Conservation (phyloP, 1,284 basidiomycete species). For the Xerocomus nothofagi region DNA sequence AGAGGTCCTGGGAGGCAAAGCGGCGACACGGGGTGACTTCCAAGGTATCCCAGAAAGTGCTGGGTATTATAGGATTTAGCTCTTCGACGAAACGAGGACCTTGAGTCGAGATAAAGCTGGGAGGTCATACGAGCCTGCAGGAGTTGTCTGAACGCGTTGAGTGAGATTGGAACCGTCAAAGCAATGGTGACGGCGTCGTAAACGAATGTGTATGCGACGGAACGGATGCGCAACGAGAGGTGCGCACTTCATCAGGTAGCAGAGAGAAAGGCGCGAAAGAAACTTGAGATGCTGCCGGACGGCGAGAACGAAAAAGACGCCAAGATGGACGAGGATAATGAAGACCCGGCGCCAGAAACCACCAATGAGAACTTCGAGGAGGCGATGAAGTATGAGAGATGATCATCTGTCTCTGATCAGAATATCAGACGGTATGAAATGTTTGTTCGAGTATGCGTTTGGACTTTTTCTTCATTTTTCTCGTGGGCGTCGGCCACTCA, state of each 20-base stretch:
- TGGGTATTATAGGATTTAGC: too few species aligned
- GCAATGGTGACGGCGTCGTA: too few species aligned
- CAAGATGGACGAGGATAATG: constrained; percentile 76
- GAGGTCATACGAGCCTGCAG: too few species aligned
- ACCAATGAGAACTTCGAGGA: constrained; percentile 96
- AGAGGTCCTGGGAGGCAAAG: too few species aligned
- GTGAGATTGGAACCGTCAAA: too few species aligned
- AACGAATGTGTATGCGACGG: too few species aligned
- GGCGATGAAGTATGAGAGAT: constrained; percentile 92
- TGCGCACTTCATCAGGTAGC: constrained; percentile 76
- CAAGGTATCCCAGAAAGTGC: too few species aligned
- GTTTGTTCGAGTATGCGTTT: constrained; percentile 68
- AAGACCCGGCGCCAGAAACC: constrained; percentile 97
- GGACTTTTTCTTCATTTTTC: not conserved
- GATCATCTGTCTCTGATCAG: constrained; percentile 90
- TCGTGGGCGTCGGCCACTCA: not conserved
- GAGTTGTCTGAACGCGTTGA: too few species aligned
- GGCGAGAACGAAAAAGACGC: constrained; percentile 58
- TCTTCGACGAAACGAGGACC: too few species aligned
- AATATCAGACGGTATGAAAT: constrained; percentile 96
- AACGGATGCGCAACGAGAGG: too few species aligned
- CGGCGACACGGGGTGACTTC: too few species aligned
- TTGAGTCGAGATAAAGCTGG: too few species aligned
- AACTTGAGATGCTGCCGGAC: constrained; percentile 64
- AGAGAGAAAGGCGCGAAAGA: constrained; percentile 81